Conservation (phyloP, 306 rosid genomes). For the Fragaria nilgerrensis region DNA sequence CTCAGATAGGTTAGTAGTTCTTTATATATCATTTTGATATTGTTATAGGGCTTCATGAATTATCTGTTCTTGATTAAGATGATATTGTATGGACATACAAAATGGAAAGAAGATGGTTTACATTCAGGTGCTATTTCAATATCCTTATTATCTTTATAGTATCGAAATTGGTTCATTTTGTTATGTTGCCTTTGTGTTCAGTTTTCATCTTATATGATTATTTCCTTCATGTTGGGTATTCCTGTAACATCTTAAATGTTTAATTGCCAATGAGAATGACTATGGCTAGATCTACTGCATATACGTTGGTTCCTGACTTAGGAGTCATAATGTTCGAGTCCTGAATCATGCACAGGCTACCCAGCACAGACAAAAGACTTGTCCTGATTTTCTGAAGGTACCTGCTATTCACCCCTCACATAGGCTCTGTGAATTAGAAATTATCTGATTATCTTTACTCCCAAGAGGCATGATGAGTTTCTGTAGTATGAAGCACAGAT, state of each 20-base stretch:
- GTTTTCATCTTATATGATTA: background rate
- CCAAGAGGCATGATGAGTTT: too few relatives aligned
- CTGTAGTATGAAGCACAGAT: too few relatives aligned
- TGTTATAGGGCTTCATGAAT: conserved; percentile 20
- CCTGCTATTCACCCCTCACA: background rate
- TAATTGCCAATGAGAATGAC: too few relatives aligned
- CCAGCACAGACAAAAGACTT: background rate
- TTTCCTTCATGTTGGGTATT: too few relatives aligned
- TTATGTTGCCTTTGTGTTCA: background rate
- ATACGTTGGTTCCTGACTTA: too few relatives aligned
- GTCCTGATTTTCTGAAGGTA: background rate
- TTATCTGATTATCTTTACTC: background rate
- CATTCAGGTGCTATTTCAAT: background rate
- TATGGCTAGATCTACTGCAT: too few relatives aligned
- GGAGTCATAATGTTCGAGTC: too few relatives aligned
- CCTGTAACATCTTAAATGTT: too few relatives aligned
- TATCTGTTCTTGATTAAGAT: background rate
- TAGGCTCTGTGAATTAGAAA: background rate
- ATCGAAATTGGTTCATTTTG: background rate
- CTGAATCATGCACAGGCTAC: too few relatives aligned
- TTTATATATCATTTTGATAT: conserved; percentile 25
- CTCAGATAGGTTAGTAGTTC: conserved; percentile 46
- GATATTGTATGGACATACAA: background rate
- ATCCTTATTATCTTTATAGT: background rate
- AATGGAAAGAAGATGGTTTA: background rate